Evolutionary conservation across 164 flowering plant species (phyloP).

Genomic region (Chloranthus sessilifolius): DNA sequence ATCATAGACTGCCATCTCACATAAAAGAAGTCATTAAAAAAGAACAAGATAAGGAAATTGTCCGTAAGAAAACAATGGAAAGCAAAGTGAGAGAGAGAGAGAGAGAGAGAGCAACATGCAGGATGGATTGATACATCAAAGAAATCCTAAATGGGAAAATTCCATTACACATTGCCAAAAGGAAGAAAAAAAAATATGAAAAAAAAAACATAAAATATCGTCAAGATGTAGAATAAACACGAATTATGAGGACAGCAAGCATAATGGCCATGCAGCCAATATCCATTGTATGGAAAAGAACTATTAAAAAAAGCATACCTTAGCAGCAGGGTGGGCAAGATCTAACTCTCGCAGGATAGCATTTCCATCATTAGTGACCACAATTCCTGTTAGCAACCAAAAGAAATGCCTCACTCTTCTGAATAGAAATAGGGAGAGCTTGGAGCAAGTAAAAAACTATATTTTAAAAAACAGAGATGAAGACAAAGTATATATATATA

Average conservation of each 20-base stretch:
- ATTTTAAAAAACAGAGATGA: not conserved
- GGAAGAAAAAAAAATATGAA: not conserved
- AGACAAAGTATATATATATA: too few species aligned
- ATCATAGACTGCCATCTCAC: conserved; percentile 72
- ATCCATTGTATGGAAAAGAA: too few species aligned
- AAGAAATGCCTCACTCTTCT: not conserved
- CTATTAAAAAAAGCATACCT: conserved; percentile 35
- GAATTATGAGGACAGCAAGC: too few species aligned
- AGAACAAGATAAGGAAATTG: not conserved
- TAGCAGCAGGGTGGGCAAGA: conserved; percentile 95
- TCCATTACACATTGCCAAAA: too few species aligned
- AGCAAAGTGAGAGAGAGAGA: too few species aligned
- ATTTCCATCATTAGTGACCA: conserved; percentile 97
- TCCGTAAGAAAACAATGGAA: not conserved
- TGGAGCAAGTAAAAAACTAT: not conserved
- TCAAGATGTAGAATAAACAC: too few species aligned
- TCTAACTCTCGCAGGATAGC: conserved; percentile 90
- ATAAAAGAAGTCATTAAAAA: not conserved
- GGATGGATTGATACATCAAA: not conserved
- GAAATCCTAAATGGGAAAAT: not conserved
- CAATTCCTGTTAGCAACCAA: conserved; percentile 57
- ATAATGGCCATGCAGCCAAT: too few species aligned
- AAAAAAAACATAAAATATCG: not conserved
- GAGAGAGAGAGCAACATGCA: not conserved
- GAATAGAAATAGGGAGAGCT: not conserved